Evolutionary conservation across 164 flowering plant species (phyloP), one percentile per base, ranked within the genome.

Genomic region (Taxillus chinensis): DNA sequence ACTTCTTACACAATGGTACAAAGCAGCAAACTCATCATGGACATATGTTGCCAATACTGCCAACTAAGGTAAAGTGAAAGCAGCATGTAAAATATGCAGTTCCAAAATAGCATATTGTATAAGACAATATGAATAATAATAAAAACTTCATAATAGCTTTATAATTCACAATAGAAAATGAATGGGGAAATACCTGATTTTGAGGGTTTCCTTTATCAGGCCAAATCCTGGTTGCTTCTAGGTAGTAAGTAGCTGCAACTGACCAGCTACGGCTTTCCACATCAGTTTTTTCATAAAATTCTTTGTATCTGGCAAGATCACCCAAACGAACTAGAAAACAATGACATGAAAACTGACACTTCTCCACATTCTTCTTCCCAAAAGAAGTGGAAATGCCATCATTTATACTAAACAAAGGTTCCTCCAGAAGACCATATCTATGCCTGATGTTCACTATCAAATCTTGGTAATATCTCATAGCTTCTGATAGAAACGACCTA

Each of bases 171-270:
- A 8, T 8, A 12, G 5, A 7, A 37, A 9, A 10, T 42, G 14
- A 9, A 27, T 12, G 7, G 3, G 7, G 3, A 4, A 49, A n/a
- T 77, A 83, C 97, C 92, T 91, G 97, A 80, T 91, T 88, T 10
- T 86, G 97, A 13, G 97, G 90, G 63, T 85, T 88, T 63, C 97
- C 97, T 70, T 96, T 78, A 64, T 82, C 82, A 37, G 96, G 93
- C 82, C 89, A 86, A 64, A 81, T 70, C 59, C 55, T 66, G 48
- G 87, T 64, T 61, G 97, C 93, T 71, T 81, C 80, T 17, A 83
- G 60, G 73, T 91, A 91, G 65, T 85, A 74, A 38, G 72, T 65
- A 14, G 82, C 90, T 15, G 93, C 87, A 70, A 73, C 63, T 40
- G 92, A 85, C 96, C 93, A 91, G 48, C 79, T 76, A 45, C 66